Percentiles rank a stretch among this genome's conserved stretches.
phyloP scores from a whole-genome alignment of 1,284 basidiomycete species.

The Psilocybe mexicana region DNA sequence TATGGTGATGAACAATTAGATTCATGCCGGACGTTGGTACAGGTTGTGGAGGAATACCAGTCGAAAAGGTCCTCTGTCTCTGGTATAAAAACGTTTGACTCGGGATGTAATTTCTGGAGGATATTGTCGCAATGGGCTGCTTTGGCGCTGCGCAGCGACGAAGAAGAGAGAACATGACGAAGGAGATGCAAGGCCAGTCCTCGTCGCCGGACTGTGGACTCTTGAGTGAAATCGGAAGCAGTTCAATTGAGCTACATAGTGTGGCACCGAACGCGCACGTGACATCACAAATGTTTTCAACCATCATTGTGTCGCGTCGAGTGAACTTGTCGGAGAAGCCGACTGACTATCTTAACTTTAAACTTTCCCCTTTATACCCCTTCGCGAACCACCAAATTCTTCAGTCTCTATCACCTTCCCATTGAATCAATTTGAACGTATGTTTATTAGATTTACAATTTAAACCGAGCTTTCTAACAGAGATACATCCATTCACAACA shows the following conservation, averaged over 20 bases:
- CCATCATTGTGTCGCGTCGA: slow-evolving; percentile 18
- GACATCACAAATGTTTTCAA: slow-evolving; percentile 31
- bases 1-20: slow-evolving; percentile 5
- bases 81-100: not conserved
- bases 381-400: not conserved
- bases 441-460: not conserved
- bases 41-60: slow-evolving; percentile 19
- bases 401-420: not conserved
- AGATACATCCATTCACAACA: not conserved
- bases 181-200: not conserved
- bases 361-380: not conserved
- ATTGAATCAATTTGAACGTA: not conserved
- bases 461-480: not conserved
- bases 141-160: slow-evolving; percentile 10
- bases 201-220: not conserved
- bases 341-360: not conserved
- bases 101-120: not conserved
- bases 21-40: slow-evolving; percentile 26
- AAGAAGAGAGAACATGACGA: slow-evolving; percentile 14
- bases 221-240: not conserved
- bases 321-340: not conserved
- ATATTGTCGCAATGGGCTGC: not conserved
- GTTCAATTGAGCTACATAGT: not conserved
- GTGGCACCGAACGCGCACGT: slow-evolving; percentile 23
- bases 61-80: slow-evolving; percentile 10